Conservation (phyloP, 495 filamentous ascomycete genomes). For the Baudoinia panamericana region DNA sequence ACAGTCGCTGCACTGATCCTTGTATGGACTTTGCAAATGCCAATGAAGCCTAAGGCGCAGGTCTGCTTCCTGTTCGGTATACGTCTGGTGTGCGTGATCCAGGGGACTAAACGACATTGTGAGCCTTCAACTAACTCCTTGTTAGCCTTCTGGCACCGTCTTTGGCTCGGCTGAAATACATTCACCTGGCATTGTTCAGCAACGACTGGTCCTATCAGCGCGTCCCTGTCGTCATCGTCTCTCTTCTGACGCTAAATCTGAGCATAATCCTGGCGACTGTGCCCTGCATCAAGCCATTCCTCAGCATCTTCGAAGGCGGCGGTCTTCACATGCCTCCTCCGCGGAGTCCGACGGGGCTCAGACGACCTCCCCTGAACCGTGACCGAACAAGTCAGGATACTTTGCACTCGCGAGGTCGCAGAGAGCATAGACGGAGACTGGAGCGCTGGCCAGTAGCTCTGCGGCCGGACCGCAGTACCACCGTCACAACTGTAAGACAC, state of each 20-base stretch:
- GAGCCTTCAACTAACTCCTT: conserved; percentile 2
- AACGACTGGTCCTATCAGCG: conserved; percentile 6
- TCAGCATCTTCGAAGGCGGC: conserved; percentile 3
- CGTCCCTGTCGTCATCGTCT: conserved; percentile 7
- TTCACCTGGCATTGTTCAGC: conserved; percentile 2
- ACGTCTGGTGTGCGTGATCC: conserved; percentile 8
- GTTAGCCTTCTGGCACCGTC: conserved; percentile 6
- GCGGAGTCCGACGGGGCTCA: too few relatives aligned
- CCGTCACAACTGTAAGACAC: neutral
- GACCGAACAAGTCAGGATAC: neutral
- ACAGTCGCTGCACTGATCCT: conserved; percentile 3
- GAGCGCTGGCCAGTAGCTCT: too few relatives aligned
- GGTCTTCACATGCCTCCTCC: too few relatives aligned
- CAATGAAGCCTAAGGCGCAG: neutral
- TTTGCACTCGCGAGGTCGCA: too few relatives aligned
- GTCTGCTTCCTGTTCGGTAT: conserved; percentile 6
- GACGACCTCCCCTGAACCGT: too few relatives aligned
- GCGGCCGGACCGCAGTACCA: neutral
- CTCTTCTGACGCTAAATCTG: conserved; percentile 9
- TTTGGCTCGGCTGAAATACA: neutral
- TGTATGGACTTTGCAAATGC: conserved; percentile 10
- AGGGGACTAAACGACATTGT: neutral
- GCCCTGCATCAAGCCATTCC: conserved; percentile 16
- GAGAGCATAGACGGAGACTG: too few relatives aligned
- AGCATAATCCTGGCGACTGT: conserved; percentile 15